These are phyloP conservation scores for Skeletonema grethae DNA, from an alignment of 108 stramenopile genomes.

Conservation along the genomic window DNA sequence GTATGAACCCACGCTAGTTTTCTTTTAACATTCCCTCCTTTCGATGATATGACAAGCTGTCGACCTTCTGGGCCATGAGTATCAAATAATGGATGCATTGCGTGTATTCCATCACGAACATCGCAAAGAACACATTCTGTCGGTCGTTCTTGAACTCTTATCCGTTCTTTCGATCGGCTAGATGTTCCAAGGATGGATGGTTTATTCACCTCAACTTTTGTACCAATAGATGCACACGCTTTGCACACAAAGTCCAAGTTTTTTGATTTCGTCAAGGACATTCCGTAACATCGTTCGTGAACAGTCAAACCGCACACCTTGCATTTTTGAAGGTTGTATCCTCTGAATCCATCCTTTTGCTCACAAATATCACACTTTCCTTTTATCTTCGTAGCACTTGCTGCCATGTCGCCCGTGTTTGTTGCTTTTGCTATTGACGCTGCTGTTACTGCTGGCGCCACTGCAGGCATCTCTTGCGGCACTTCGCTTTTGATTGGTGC, in stretches of 20 bases:
- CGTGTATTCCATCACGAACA: constrained; percentile 42
- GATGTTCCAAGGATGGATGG: not conserved
- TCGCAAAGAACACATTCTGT: constrained; percentile 47
- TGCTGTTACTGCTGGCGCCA: not conserved
- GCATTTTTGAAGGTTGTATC: constrained; percentile 17
- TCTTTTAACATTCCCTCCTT: constrained; percentile 12
- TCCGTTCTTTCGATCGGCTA: not conserved
- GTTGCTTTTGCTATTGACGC: not conserved
- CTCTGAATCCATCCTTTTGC: constrained; percentile 20
- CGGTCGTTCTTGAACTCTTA: constrained; percentile 29
- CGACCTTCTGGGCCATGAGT: constrained; percentile 40
- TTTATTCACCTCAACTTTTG: not conserved
- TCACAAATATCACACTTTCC: constrained; percentile 32
- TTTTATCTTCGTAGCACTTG: not conserved
- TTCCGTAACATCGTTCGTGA: constrained; percentile 35
- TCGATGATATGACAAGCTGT: constrained; percentile 33
- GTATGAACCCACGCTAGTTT: constrained; percentile 64
- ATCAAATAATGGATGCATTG: constrained; percentile 63
- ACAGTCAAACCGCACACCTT: constrained; percentile 19
- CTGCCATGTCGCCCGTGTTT: not conserved
- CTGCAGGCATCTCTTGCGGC: not conserved
- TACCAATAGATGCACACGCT: constrained; percentile 28
- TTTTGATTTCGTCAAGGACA: constrained; percentile 1
- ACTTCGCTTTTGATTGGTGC: not conserved
- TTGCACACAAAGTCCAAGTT: constrained; percentile 22